phyloP scores from a whole-genome alignment of 805 yeast genomes.

The Yamadazyma insecticola region DNA sequence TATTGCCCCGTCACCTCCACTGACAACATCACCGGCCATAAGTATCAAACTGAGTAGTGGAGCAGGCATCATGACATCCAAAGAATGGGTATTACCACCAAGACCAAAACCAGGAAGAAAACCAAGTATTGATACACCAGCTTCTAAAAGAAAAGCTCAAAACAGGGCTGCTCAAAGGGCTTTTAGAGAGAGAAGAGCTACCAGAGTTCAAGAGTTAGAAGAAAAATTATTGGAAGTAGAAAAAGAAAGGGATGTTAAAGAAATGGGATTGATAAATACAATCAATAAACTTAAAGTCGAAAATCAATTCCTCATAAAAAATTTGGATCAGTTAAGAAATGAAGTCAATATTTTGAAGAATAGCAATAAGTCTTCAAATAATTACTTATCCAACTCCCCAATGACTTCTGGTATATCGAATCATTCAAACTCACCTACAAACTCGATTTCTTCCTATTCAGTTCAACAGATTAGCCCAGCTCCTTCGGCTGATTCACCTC shows the following conservation, averaged over 20 bases:
- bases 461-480: slow-evolving; percentile 52
- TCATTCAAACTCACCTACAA: slow-evolving; percentile 22
- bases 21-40: slow-evolving; percentile 7
- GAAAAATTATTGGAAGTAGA: slow-evolving; percentile 62
- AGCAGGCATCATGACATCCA: slow-evolving; percentile 46
- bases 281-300: slow-evolving; percentile 45
- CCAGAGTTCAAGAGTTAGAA: slow-evolving; percentile 74
- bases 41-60: slow-evolving; percentile 3
- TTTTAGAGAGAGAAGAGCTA: slow-evolving; percentile 82
- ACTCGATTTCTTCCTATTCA: slow-evolving; percentile 26
- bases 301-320: slow-evolving; percentile 39
- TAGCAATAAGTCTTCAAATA: background rate
- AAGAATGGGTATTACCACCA: slow-evolving; percentile 57
- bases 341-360: slow-evolving; percentile 20
- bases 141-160: slow-evolving; percentile 82
- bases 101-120: slow-evolving; percentile 57
- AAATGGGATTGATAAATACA: slow-evolving; percentile 49
- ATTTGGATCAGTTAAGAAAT: slow-evolving; percentile 37
- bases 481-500: slow-evolving; percentile 46
- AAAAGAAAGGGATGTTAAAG: slow-evolving; percentile 58
- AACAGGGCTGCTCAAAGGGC: slow-evolving; percentile 94
- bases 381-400: background rate
- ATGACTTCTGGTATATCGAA: slow-evolving; percentile 2
- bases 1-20: slow-evolving; percentile 7
- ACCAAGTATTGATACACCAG: slow-evolving; percentile 73